Evolutionary conservation across 306 rosid species (phyloP).

Genomic region (Trifolium subterraneum): DNA sequence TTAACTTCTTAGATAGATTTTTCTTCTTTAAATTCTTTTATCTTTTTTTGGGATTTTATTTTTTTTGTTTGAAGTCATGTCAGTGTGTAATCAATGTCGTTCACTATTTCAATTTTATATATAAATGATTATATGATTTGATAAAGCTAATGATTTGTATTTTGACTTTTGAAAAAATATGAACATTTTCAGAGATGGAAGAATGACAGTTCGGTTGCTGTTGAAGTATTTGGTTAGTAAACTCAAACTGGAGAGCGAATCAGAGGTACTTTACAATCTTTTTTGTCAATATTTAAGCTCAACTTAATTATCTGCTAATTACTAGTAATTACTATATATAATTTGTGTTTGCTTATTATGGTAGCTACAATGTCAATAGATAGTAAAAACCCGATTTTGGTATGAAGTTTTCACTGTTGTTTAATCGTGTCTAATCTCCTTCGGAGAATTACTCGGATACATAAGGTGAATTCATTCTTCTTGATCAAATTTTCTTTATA

Average conservation of each 20-base stretch:
- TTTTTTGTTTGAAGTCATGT: conserved; percentile 18
- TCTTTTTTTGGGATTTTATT: not conserved
- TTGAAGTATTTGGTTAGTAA: conserved; percentile 86
- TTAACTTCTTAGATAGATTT: not conserved
- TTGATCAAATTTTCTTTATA: too few relatives aligned
- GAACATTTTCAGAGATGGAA: conserved; percentile 60
- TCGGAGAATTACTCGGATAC: too few relatives aligned
- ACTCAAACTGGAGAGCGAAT: conserved; percentile 85
- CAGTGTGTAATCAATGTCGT: conserved; percentile 47
- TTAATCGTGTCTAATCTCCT: too few relatives aligned
- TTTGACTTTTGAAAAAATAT: conserved; percentile 3
- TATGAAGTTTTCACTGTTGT: too few relatives aligned
- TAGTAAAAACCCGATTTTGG: too few relatives aligned
- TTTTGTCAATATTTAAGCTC: not conserved
- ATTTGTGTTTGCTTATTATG: conserved; percentile 23
- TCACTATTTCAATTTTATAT: conserved; percentile 11
- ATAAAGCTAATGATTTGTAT: not conserved
- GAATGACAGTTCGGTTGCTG: conserved; percentile 89
- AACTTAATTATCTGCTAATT: conserved; percentile 1
- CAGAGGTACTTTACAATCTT: conserved; percentile 66
- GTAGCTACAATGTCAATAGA: not conserved
- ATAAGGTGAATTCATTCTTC: too few relatives aligned
- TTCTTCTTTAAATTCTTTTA: not conserved
- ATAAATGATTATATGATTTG: not conserved
- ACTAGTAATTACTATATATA: conserved; percentile 1